phyloP scores from a whole-genome alignment of 2,329 filamentous ascomycete genomes.

The Phialocephala subalpina region DNA sequence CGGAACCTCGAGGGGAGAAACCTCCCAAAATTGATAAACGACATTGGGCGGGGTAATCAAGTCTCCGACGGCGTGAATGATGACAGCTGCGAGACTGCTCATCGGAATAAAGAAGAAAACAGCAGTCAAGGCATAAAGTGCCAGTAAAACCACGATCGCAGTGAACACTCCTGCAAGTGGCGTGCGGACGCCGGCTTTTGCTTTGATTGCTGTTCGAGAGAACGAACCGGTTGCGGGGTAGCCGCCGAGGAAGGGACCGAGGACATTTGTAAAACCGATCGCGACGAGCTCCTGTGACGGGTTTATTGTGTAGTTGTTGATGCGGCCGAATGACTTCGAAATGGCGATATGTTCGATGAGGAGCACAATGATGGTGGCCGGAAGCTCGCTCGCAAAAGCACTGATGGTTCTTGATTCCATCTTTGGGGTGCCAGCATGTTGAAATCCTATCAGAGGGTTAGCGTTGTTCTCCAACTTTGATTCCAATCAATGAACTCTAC shows the following conservation, averaged over 20 bases:
- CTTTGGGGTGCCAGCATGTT: not conserved
- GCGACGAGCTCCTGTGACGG: constrained; percentile 95
- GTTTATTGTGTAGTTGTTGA: constrained; percentile 96
- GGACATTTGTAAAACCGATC: constrained; percentile 87
- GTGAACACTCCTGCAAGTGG: constrained; percentile 91
- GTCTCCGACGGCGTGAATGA: constrained; percentile 94
- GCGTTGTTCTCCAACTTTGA: too few relatives aligned
- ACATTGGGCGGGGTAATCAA: constrained; percentile 89
- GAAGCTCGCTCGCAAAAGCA: constrained; percentile 75
- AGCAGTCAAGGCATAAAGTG: constrained; percentile 84
- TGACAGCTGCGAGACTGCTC: constrained; percentile 82
- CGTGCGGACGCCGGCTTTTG: constrained; percentile 91
- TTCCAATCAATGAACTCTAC: not conserved
- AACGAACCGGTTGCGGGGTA: constrained; percentile 96
- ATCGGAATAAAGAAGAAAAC: constrained; percentile 95
- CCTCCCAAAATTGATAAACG: constrained; percentile 92
- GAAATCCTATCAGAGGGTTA: not conserved
- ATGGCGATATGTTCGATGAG: constrained; percentile 97
- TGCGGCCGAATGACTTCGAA: constrained; percentile 91
- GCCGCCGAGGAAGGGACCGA: constrained; percentile 88
- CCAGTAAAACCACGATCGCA: constrained; percentile 82
- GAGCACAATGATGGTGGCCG: constrained; percentile 88
- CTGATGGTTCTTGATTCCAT: constrained; percentile 53
- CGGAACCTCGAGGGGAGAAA: constrained; percentile 86
- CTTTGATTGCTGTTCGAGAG: constrained; percentile 94